Evolutionary conservation across 78 protist species (phyloP).

Genomic region (Parvularia atlantis): DNA sequence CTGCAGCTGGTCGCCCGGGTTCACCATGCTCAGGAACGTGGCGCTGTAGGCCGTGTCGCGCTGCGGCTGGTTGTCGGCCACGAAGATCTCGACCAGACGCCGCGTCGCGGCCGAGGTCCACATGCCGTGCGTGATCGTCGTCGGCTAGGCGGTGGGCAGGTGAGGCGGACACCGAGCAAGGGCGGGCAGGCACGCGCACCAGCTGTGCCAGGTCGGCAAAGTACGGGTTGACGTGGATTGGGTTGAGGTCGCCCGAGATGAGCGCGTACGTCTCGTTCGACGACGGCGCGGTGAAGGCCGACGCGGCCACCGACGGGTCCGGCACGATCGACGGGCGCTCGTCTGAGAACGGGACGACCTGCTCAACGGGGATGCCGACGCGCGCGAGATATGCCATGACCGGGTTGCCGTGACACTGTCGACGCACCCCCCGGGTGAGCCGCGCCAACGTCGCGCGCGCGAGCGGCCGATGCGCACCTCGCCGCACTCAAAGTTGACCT

Average conservation of each 20-base stretch:
- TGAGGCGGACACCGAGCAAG: background rate
- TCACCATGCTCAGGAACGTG: constrained; percentile 50
- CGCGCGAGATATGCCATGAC: constrained; percentile 18
- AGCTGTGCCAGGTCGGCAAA: constrained; percentile 27
- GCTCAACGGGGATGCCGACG: constrained; percentile 1
- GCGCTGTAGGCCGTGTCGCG: constrained; percentile 14
- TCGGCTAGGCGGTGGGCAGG: background rate
- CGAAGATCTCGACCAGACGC: constrained; percentile 34
- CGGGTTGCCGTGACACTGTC: constrained; percentile 9
- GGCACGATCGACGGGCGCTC: constrained; percentile 10
- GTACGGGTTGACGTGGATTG: constrained; percentile 51
- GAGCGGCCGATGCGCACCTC: too few species aligned
- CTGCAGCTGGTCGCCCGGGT: constrained; percentile 26
- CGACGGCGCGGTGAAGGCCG: constrained; percentile 13
- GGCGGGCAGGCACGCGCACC: background rate
- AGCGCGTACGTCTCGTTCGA: constrained; percentile 25
- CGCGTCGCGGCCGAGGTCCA: constrained; percentile 35
- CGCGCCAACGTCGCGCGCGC: too few species aligned
- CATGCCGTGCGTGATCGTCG: constrained; percentile 67
- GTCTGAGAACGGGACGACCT: constrained; percentile 9
- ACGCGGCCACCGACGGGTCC: background rate
- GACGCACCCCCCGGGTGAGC: too few species aligned
- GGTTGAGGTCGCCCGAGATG: constrained; percentile 46
- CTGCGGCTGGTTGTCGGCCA: constrained; percentile 27
- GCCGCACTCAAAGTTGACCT: background rate